A percentile compares a stretch with the other conserved stretches of the same genome.
Conservation (phyloP, 371 early-diverging fungal species). For the Ecytonucleospora hepatopenaei region DNA sequence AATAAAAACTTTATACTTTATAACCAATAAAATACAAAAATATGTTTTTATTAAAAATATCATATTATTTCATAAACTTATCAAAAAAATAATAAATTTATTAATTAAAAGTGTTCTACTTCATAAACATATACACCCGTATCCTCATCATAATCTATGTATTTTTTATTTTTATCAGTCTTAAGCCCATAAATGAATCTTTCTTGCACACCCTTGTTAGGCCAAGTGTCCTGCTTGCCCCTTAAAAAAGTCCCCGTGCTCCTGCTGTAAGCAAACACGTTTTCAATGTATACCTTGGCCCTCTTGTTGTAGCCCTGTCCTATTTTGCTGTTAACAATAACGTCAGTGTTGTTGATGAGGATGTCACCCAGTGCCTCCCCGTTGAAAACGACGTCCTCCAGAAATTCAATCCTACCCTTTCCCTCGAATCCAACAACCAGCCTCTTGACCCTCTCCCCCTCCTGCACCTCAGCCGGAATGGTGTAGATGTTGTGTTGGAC, state of each 20-base stretch:
- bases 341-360: constrained; percentile 16
- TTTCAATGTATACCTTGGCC: constrained; percentile 37
- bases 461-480: constrained; percentile 28
- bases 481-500: constrained; percentile 19
- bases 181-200: constrained; percentile 44
- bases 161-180: constrained; percentile 31
- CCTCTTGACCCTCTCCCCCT: constrained; percentile 18
- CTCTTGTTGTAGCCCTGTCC: constrained; percentile 38
- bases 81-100: too few species aligned
- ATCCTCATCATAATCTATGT: constrained; percentile 45
- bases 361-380: constrained; percentile 6
- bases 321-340: constrained; percentile 20
- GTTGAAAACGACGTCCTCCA: constrained; percentile 30
- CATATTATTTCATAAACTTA: too few species aligned
- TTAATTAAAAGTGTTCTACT: constrained; percentile 45
- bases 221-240: constrained; percentile 17
- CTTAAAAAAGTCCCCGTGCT: constrained; percentile 9
- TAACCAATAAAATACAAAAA: too few species aligned
- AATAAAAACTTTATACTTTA: too few species aligned
- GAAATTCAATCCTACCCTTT: constrained; percentile 40
- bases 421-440: constrained; percentile 28
- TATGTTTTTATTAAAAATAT: too few species aligned
- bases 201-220: constrained; percentile 36
- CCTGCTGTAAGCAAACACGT: constrained; percentile 14
- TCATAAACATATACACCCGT: constrained; percentile 43